phyloP scores from a whole-genome alignment of 306 rosid genomes.

The Quercus robur region DNA sequence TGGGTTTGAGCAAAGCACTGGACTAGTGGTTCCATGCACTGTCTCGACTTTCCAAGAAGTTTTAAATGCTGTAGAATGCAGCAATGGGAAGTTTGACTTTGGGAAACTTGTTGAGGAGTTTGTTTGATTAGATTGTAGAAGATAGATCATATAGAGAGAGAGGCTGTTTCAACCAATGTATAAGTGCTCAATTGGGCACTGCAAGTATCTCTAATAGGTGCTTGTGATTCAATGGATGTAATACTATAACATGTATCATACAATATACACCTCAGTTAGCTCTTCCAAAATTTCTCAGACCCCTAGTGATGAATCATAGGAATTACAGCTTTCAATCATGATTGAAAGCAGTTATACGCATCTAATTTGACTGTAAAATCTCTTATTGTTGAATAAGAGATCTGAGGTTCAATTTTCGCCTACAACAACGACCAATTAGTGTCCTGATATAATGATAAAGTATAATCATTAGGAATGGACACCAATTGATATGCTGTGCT shows the following conservation, averaged over 20 bases:
- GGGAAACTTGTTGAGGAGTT: constrained; percentile 66
- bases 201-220: neutral
- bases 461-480: fast-evolving
- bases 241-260: constrained; percentile 4
- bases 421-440: fast-evolving
- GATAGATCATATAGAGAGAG: neutral
- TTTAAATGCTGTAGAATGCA: constrained; percentile 64
- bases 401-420: fast-evolving
- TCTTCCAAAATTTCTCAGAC: constrained; percentile 7
- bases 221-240: constrained; percentile 13
- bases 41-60: constrained; percentile 73
- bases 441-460: too few relatives aligned
- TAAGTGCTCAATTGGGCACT: neutral
- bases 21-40: constrained; percentile 75
- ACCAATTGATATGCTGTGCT: neutral
- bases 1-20: constrained; percentile 74
- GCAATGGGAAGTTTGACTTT: constrained; percentile 70
- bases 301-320: neutral
- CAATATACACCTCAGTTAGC: constrained; percentile 9
- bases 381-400: too few relatives aligned
- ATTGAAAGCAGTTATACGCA: neutral
- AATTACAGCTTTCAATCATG: neutral
- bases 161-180: neutral
- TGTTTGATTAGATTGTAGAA: constrained; percentile 16
- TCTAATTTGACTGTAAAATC: too few relatives aligned